Percentiles rank a stretch among this genome's conserved stretches.
Evolutionary conservation across 768 basidiomycete species (phyloP).

Genomic region (Pholiota microspora): DNA sequence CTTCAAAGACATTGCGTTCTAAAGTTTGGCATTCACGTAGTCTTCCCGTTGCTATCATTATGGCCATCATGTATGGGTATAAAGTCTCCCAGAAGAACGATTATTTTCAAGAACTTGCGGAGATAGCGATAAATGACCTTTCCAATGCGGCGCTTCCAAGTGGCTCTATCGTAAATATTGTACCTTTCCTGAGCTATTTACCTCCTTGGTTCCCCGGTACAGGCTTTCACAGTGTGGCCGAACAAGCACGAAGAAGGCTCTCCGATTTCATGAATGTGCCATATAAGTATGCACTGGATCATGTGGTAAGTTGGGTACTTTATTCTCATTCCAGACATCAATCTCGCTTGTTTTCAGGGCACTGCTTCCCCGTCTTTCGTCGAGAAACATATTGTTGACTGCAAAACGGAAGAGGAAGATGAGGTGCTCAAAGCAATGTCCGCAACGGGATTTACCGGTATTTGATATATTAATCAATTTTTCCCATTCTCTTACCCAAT

Average conservation of each 20-base stretch:
- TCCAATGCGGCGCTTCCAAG: neutral
- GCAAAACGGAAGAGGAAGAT: neutral
- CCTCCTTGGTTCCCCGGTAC: slow-evolving; percentile 16
- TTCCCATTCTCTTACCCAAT: too few relatives aligned
- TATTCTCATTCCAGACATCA: neutral
- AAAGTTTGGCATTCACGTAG: too few relatives aligned
- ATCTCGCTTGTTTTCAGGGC: neutral
- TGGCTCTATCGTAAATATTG: slow-evolving; percentile 7
- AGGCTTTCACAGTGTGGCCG: neutral
- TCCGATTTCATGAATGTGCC: slow-evolving; percentile 1
- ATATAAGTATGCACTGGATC: neutral
- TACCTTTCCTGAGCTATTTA: slow-evolving; percentile 12
- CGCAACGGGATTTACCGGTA: neutral
- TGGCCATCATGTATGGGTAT: slow-evolving; percentile 13
- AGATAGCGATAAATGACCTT: slow-evolving; percentile 3
- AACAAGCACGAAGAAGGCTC: neutral
- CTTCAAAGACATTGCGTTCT: too few relatives aligned
- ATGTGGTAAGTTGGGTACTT: neutral
- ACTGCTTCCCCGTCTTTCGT: neutral
- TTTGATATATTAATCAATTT: too few relatives aligned
- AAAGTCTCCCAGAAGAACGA: slow-evolving; percentile 4
- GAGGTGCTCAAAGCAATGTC: neutral
- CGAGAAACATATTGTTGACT: neutral
- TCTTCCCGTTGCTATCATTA: slow-evolving; percentile 9
- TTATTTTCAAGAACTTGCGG: slow-evolving; percentile 1